Conservation (phyloP, 352 stramenopile species). For the Pythium rhizo-oryzae region DNA sequence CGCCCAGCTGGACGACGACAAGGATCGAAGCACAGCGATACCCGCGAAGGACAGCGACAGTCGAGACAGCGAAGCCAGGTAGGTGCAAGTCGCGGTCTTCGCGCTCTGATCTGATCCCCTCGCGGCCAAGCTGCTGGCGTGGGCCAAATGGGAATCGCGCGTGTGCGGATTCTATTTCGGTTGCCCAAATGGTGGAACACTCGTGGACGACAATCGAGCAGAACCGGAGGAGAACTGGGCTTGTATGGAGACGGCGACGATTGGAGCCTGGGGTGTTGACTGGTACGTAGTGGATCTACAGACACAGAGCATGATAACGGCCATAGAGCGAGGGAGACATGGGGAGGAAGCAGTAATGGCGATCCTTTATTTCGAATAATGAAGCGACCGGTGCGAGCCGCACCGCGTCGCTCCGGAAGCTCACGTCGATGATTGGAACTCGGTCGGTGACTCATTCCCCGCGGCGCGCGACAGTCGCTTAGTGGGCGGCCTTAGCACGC, state of each 20-base stretch:
- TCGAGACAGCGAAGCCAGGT: too few species aligned
- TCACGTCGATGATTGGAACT: slow-evolving; percentile 28
- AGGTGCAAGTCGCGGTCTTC: neutral
- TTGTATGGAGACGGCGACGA: neutral
- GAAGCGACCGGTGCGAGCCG: slow-evolving; percentile 49
- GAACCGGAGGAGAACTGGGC: neutral
- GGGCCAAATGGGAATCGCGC: neutral
- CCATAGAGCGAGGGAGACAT: neutral
- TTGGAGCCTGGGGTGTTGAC: neutral
- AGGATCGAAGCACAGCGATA: neutral
- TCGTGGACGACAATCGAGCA: neutral
- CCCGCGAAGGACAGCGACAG: neutral
- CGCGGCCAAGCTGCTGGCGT: too few species aligned
- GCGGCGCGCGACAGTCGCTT: slow-evolving; percentile 23
- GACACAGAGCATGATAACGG: too few species aligned
- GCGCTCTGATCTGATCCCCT: neutral
- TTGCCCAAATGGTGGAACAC: neutral
- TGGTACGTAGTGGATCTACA: too few species aligned
- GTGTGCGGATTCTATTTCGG: neutral
- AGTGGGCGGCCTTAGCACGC: slow-evolving; percentile 91
- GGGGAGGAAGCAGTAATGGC: slow-evolving; percentile 57
- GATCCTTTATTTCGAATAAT: slow-evolving; percentile 64
- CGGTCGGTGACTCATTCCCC: slow-evolving; percentile 33
- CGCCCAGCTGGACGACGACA: neutral
- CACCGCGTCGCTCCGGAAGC: slow-evolving; percentile 23